Evolutionary conservation across 495 filamentous ascomycete genomes (phyloP), one percentile per base, ranked within the genome.

Genomic region (Penicillium psychrofluorescens): DNA sequence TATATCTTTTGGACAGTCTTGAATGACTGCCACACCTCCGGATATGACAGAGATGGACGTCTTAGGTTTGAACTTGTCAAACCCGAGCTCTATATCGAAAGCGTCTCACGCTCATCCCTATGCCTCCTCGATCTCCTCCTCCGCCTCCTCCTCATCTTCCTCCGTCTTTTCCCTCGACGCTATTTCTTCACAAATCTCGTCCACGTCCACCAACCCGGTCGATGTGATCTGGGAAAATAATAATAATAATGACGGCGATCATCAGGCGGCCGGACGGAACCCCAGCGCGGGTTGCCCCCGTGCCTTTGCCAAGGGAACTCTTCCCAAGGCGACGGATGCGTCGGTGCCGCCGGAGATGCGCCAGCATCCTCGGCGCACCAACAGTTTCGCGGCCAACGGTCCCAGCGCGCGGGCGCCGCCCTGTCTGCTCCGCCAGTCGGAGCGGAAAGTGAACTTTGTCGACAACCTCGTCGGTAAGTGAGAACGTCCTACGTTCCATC

Each of bases 401-500:
- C 61, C 80, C 43, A 72, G 81, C 51, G 64, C 78, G 43, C 79
- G 80, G 49, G 80, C 81, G 53, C 90, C 90, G 50, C 89, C 92
- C 27, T 74, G 83, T 45, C 79, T 96, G 41, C 75, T 90, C 36
- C 85, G 92, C 45, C 92, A 98, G 71, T 82, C 81, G 55, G 92
- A 96, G 61, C 84, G 92, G 49, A 97, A 95, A 71, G 78, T 86
- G 58, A 90, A 84, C 63, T 98, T 97, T 62, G 92, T 98, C 70
- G 91, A 96, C 63, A 89, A 81, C 70, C 88, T 98, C 62, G 91
- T 98, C 77, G 92, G 92, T 98, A 88, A 92, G 92, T 72, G 36
- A 53, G 58, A 36, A 42, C 41, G 45, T 44, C 33, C 43, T 50
- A 49, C 44, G 47, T 50, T 45, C 42, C 37, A 32, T 30, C 13